Evolutionary conservation across 495 filamentous ascomycete species (phyloP), one percentile per base, ranked within the genome.

Genomic region (Xylaria castorea): DNA sequence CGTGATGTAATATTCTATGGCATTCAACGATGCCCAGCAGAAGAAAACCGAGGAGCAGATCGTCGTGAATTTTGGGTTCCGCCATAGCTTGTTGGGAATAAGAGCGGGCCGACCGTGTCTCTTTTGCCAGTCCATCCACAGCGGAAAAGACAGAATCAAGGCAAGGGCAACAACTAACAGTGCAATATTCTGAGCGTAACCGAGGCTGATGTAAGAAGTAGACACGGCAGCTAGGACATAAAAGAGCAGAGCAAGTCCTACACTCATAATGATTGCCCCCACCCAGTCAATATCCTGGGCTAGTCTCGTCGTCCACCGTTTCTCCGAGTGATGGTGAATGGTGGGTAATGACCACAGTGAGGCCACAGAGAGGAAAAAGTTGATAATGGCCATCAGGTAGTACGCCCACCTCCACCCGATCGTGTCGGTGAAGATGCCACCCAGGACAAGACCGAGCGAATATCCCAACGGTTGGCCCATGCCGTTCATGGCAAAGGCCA

Each of bases 41-140:
- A 87, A 71, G 76, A 90, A 88, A 18, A 89, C 85, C n/a, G 80
- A 78, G 20, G 88, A 62, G 65, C 88, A 88, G 8, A 68, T 84
- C 20, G 74, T 74, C 0, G 84, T 84, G 72, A 90, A 89, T 44
- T 79, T 75, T 16, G 71, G 48, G 58, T 89, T 86, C 1, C 73
- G 76, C 87, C 87, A 90, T 0, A 90, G 79, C 1, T 82, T 82
- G 68, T 88, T 87, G 2, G 84, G 86, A 46, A 89, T 87, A 16
- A 88, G 76, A 32, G 83, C 81, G 6, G 81, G 82, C 9, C 77
- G 71, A 25, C 74, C 73, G 2, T 80, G 77, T 14, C 79, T 77
- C 67, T 86, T 84, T 73, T 86, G 86, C 18, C 82, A 77, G 5
- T 75, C 79, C 27, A 86, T 80, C 82, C 85, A 87, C 36, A 82